Evolutionary conservation across 441 rosid species (phyloP).

Genomic region (Gossypium lobatum): DNA sequence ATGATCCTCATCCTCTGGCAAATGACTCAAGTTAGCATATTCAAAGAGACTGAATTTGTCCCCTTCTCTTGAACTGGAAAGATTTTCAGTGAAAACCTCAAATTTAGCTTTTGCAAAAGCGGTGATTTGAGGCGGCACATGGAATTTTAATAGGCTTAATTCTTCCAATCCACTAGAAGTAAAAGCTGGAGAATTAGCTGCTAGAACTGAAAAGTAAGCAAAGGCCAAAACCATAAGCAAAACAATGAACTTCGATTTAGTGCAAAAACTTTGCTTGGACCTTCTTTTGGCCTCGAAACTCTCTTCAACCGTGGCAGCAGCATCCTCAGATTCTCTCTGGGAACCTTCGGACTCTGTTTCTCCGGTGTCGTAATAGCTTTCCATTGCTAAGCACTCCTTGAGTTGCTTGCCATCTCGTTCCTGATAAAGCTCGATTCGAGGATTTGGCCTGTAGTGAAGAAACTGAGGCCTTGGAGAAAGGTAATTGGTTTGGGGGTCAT

Average conservation of each 20-base stretch:
- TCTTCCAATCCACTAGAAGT: slow-evolving; percentile 23
- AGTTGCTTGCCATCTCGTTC: slow-evolving; percentile 41
- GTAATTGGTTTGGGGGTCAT: slow-evolving; percentile 73
- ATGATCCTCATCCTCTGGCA: slow-evolving; percentile 26
- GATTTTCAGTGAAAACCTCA: slow-evolving; percentile 34
- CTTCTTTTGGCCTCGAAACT: slow-evolving; percentile 21
- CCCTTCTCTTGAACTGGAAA: slow-evolving; percentile 32
- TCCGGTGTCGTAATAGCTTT: slow-evolving; percentile 42
- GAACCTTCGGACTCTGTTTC: slow-evolving; percentile 37
- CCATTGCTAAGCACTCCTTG: slow-evolving; percentile 43
- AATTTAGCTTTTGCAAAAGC: slow-evolving; percentile 32
- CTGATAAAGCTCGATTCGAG: slow-evolving; percentile 34
- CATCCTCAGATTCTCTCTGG: slow-evolving; percentile 29
- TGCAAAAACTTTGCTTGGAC: slow-evolving; percentile 31
- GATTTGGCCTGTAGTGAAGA: slow-evolving; percentile 72
- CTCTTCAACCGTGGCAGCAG: slow-evolving; percentile 16
- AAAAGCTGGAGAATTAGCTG: slow-evolving; percentile 27
- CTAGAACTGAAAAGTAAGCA: slow-evolving; percentile 31
- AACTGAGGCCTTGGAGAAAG: slow-evolving; percentile 82
- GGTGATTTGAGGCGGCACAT: slow-evolving; percentile 35
- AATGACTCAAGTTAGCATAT: slow-evolving; percentile 49
- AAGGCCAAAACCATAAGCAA: slow-evolving; percentile 35
- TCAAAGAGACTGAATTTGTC: slow-evolving; percentile 27
- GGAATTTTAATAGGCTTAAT: slow-evolving; percentile 26
- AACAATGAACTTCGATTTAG: slow-evolving; percentile 35